These are phyloP conservation scores for Coemansia sp. DNA, from an alignment of 192 early-diverging fungal genomes.

Conservation along the genomic window DNA sequence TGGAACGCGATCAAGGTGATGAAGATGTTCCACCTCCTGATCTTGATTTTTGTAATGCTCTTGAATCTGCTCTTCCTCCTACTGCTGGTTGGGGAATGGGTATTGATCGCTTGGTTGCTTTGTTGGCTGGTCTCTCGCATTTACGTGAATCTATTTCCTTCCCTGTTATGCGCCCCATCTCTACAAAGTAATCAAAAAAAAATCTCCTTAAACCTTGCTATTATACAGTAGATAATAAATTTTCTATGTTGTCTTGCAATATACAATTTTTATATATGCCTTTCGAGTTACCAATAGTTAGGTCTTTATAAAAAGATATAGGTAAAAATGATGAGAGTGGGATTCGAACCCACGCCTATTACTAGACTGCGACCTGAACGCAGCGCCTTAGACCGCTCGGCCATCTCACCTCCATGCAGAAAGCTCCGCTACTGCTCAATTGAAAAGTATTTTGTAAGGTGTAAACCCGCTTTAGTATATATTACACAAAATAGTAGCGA, in stretches of 20 bases:
- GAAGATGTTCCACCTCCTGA: conserved; percentile 75
- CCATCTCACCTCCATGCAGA: too few species aligned
- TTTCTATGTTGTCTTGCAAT: too few species aligned
- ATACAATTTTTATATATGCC: too few species aligned
- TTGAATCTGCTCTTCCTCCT: conserved; percentile 84
- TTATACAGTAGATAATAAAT: too few species aligned
- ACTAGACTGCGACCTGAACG: conserved; percentile 11
- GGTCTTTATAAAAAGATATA: too few species aligned
- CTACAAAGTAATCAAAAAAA: not conserved
- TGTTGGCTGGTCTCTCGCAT: conserved; percentile 65
- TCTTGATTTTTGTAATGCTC: conserved; percentile 67
- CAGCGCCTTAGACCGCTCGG: conserved; percentile 13
- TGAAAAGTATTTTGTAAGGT: too few species aligned
- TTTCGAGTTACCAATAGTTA: too few species aligned
- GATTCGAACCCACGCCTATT: conserved; percentile 13
- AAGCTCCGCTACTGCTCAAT: too few species aligned
- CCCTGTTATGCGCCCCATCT: conserved; percentile 55
- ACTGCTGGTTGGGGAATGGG: conserved; percentile 92
- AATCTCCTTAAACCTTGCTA: not conserved
- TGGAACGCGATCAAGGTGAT: conserved; percentile 68
- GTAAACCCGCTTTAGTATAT: too few species aligned
- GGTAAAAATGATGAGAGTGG: not conserved
- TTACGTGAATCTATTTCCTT: conserved; percentile 85
- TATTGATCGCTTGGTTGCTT: conserved; percentile 73
- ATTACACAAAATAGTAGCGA: too few species aligned